These are phyloP conservation scores for Clohesyomyces aquaticus DNA, from an alignment of 495 filamentous ascomycete genomes.

Conservation along the genomic window DNA sequence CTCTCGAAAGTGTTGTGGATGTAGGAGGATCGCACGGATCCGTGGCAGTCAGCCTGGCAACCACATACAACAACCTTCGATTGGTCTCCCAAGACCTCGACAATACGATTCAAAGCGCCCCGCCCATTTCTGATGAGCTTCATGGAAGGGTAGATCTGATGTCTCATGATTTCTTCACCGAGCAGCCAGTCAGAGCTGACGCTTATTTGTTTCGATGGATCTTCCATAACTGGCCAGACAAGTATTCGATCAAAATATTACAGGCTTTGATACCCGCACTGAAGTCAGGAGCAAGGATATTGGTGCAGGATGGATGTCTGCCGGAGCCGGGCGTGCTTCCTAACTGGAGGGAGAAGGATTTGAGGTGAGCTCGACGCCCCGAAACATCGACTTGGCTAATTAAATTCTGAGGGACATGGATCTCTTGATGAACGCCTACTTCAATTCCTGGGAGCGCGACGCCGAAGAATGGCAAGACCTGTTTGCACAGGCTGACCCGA, in stretches of 20 bases:
- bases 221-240: slow-evolving; percentile 23
- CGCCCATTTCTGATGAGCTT: background rate
- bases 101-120: background rate
- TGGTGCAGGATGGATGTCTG: background rate
- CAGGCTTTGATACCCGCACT: background rate
- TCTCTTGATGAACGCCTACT: background rate
- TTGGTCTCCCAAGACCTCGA: background rate
- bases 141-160: slow-evolving; percentile 6
- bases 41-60: background rate
- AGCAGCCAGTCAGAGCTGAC: slow-evolving; percentile 12
- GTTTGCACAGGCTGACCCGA: background rate
- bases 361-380: background rate
- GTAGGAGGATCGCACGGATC: background rate
- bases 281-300: slow-evolving; percentile 4
- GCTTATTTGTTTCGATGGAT: slow-evolving; percentile 17
- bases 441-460: slow-evolving; percentile 3
- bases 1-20: background rate
- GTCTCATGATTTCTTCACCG: slow-evolving; percentile 18
- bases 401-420: background rate
- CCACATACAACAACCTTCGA: background rate
- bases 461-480: slow-evolving; percentile 3
- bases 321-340: slow-evolving; percentile 3
- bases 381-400: background rate
- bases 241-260: slow-evolving; percentile 7
- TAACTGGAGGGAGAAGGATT: background rate